Base-by-base conservation (phyloP, 352 stramenopile species). In the Phytophthora sansomeana region DNA sequence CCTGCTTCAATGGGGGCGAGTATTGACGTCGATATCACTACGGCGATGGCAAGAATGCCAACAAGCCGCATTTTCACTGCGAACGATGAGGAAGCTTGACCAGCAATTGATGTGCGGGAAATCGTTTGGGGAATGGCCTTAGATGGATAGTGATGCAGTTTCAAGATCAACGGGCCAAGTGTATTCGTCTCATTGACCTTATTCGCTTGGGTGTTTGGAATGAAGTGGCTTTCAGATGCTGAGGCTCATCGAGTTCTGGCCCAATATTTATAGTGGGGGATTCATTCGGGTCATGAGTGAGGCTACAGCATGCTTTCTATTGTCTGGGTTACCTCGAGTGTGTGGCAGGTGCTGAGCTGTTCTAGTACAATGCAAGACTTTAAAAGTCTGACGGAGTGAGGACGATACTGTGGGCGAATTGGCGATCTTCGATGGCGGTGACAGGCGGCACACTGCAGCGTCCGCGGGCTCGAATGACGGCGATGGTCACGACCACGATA, bases 341-440 rank as follows among this genome's bases (percentile, higher is more conserved):
- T 38, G 32, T 35, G 19, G 5, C n/a, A 33, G n/a, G 3, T 26
- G 10, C 33, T 38, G 9, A 21, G 58, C 29, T 61, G 28, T 43
- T 44, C 4, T 46, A 35, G 9, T 16, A 13, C n/a, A 21, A n/a
- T 29, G 5, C 11, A 44, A 26, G 16, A 29, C 24, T 44, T 62
- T 26, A 75, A 35, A 59, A 35, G 26, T 73, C 39, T 47, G 63
- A 67, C 32, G 69, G 69, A 5, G 63, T 70, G 43, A 77, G 52
- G n/a, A 70, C 57, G 30, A 74, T 66, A 21, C 49, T 58, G 54
- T 73, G 48, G 2, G 59, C 53, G n/a, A 60, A 58, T 13, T 46
- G 52, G 19, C 21, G 57, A 6, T 63, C 51, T 36, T 55, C 56
- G 28, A 26, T 36, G n/a, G 16, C 26, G 2, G 35, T 38, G 16